Evolutionary conservation across 2,329 filamentous ascomycete species (phyloP).

Genomic region (Aspergillus novoparasiticus): DNA sequence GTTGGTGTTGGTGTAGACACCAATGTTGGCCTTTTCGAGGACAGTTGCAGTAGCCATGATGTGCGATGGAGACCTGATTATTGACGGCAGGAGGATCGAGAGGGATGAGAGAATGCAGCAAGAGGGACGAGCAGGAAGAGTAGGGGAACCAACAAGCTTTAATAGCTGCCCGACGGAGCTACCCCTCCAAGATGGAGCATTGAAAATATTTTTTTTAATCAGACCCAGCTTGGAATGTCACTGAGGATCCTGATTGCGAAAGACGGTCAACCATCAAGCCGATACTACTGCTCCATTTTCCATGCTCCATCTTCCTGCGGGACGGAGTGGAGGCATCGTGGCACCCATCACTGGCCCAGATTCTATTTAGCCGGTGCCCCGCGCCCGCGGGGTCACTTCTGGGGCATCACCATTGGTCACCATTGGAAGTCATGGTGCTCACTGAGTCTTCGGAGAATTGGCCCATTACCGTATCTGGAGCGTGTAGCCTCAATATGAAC

Average conservation of each 20-base stretch:
- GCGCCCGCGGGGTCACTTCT: neutral
- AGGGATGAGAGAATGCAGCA: slow-evolving; percentile 10
- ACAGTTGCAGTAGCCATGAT: slow-evolving; percentile 35
- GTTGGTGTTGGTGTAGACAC: slow-evolving; percentile 90
- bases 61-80: slow-evolving; percentile 3
- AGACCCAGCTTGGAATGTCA: neutral
- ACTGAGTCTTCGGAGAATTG: neutral
- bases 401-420: neutral
- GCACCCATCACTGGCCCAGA: slow-evolving; percentile 12
- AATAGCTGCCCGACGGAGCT: slow-evolving; percentile 15
- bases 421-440: neutral
- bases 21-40: slow-evolving; percentile 81
- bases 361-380: slow-evolving; percentile 5
- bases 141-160: slow-evolving; percentile 23
- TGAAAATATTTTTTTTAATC: slow-evolving; percentile 6
- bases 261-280: slow-evolving; percentile 7
- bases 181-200: slow-evolving; percentile 17
- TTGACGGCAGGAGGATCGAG: slow-evolving; percentile 3
- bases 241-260: slow-evolving; percentile 8
- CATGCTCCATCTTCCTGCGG: slow-evolving; percentile 13
- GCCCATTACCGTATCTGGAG: neutral
- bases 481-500: neutral
- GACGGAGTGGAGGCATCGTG: slow-evolving; percentile 11
- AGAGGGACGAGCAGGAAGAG: slow-evolving; percentile 8
- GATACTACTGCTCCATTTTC: slow-evolving; percentile 7